Evolutionary conservation across 208 protist species (phyloP), one percentile per base, ranked within the genome.

Genomic region (Herpetomonas samuelpessoai): DNA sequence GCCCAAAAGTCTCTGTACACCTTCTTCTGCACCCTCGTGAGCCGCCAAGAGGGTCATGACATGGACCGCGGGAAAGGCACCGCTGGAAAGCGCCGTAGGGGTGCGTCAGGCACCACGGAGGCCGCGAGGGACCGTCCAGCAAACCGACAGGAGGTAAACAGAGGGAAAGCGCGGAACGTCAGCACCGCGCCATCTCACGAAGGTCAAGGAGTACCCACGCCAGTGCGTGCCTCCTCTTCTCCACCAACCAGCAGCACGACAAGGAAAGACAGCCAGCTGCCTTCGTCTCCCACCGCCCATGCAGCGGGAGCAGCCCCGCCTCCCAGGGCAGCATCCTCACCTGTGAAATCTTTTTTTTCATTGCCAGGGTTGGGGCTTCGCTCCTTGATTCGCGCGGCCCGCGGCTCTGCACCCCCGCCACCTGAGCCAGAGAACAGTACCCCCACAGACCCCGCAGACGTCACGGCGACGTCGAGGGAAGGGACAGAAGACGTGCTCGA

Each of bases 21-120:
- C 6, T 65, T 65, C 47, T 65, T 65, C 48, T 65, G 50, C 48
- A 65, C 59, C 30, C 4, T 62, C 28, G 30, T 44, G 22, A 48
- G 14, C 4, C 10, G 22, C 12, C 9, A 4, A 10, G 24, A 7
- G 27, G 14, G 22, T 22, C 9, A 9, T 29, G 49, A 10, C 22
- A 19, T 7, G 14, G 28, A 4, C 49, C 9, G 3, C 3, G 49
- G 6, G 6, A 14, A 28, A 55, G 49, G 28, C 28, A 19, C 7
- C 22, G 22, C 10, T 16, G 35, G 7, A 18, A 16, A 16, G 10
- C 10, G 35, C 16, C n/a, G n/a, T n/a, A n/a, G n/a, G n/a, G n/a
- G n/a, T n/a, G n/a, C n/a, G n/a, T n/a, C n/a, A n/a, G n/a, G n/a
- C n/a, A n/a, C n/a, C n/a, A n/a, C n/a, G n/a, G n/a, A n/a, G n/a